These are phyloP conservation scores for Drechslera avenae DNA, from an alignment of 2,329 filamentous ascomycete species.

Conservation along the genomic window DNA sequence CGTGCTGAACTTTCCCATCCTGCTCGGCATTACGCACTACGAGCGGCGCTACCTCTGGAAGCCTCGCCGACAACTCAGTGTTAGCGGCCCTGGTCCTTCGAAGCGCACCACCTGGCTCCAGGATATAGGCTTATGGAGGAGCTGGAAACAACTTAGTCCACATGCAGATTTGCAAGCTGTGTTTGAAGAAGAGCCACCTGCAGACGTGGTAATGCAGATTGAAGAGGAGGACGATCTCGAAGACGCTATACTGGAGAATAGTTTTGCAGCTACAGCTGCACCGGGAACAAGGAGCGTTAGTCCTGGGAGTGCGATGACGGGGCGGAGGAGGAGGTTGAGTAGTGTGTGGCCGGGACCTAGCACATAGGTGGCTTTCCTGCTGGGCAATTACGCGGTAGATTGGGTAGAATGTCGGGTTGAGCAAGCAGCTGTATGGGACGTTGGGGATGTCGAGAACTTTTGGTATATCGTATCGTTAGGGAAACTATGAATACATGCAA, in stretches of 20 bases:
- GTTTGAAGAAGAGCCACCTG: conserved; percentile 72
- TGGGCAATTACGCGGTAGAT: too few relatives aligned
- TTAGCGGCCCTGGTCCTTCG: conserved; percentile 41
- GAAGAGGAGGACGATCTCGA: conserved; percentile 57
- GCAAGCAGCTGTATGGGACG: too few relatives aligned
- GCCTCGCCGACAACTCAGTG: conserved; percentile 44
- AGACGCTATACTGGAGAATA: conserved; percentile 51
- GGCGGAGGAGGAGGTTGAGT: conserved; percentile 42
- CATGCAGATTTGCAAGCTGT: conserved; percentile 75
- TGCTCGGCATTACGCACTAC: conserved; percentile 71
- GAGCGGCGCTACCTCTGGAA: conserved; percentile 74
- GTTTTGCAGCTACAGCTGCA: conserved; percentile 34
- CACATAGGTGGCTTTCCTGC: not conserved
- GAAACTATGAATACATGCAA: too few relatives aligned
- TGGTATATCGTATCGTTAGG: too few relatives aligned
- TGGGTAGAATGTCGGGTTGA: too few relatives aligned
- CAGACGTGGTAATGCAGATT: conserved; percentile 55
- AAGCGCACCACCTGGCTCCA: conserved; percentile 56
- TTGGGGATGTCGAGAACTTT: too few relatives aligned
- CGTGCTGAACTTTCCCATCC: conserved; percentile 73
- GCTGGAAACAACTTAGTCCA: conserved; percentile 68
- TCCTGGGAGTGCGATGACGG: conserved; percentile 36
- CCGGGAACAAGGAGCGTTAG: conserved; percentile 36
- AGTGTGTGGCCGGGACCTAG: conserved; percentile 42
- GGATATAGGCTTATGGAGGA: conserved; percentile 55